phyloP scores from a whole-genome alignment of 257 asterid species.

The Solanum clarkiae region DNA sequence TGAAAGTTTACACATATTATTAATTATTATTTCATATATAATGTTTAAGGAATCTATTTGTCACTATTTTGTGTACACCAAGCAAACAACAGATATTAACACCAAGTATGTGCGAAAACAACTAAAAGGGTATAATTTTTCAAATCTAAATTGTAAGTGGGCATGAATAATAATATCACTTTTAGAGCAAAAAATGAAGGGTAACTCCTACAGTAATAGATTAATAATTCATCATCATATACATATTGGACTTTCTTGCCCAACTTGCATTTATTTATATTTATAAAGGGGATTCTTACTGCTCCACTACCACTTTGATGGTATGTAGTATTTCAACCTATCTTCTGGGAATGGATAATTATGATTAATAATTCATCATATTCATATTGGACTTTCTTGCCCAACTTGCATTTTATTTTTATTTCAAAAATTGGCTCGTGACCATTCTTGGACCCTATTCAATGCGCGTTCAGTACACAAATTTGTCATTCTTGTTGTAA shows the following conservation, averaged over 20 bases:
- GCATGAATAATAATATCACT: too few species aligned
- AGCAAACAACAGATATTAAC: background rate
- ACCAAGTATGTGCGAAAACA: background rate
- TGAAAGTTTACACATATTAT: background rate
- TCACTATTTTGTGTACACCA: background rate
- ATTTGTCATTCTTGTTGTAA: background rate
- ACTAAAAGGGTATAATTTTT: too few species aligned
- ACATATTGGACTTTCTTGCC: rapidly evolving
- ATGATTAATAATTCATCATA: background rate
- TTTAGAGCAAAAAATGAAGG: background rate
- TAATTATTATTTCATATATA: background rate
- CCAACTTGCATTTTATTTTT: background rate
- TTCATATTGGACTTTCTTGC: background rate
- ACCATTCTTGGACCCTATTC: background rate
- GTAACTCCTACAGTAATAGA: too few species aligned
- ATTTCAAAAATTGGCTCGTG: background rate
- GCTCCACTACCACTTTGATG: too few species aligned
- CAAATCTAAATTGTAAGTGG: too few species aligned
- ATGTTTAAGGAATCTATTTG: too few species aligned
- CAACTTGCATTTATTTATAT: rapidly evolving
- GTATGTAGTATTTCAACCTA: background rate
- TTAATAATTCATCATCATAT: too few species aligned
- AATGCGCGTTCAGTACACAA: background rate
- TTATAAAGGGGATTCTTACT: background rate
- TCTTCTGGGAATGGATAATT: background rate